Evolutionary conservation across 495 filamentous ascomycete genomes (phyloP), one percentile per base, ranked within the genome.

Genomic region (Lineolata rhizophorae): DNA sequence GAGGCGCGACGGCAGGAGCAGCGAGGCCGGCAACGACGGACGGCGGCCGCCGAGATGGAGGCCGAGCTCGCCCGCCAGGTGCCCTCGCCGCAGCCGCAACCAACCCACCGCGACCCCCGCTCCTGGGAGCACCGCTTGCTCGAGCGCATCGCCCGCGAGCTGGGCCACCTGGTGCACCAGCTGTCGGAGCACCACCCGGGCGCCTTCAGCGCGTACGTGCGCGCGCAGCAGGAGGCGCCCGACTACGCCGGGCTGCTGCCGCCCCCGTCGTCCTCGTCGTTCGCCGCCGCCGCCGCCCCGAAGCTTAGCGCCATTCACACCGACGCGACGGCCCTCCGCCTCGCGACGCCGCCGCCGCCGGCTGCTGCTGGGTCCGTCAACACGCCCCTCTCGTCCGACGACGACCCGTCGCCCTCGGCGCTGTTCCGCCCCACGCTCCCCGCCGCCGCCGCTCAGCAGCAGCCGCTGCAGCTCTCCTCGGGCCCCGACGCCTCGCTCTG

Each of bases 111-210:
- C n/a, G n/a, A n/a, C n/a, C n/a, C n/a, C n/a, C 35, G 47, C 16
- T 27, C 58, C 3, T 93, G 78, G 77, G 75, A 92, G 46, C 55
- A 70, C 15, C 68, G 64, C 21, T 62, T 95, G 31, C 57, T 97
- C 8, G 71, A 85, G 39, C 67, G 79, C 35, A 73, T 97, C 34
- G 74, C 87, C 4, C 72, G 65, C 25, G 87, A 95, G 51, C 65
- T 97, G 5, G 87, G 84, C 5, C 52, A 73, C 13, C 54, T 95
- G 12, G 71, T 94, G 10, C 62, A 82, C 38, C 78, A 84, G 32
- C 62, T 94, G 31, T 76, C 79, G 18, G 70, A 76, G 30, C 6
- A 6, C 6, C 74, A 84, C 30, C 67, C 74, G 3, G 77, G 76
- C 5, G 78, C 82, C 10, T 92, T 93, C 48, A 74, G 69, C 5